These are phyloP conservation scores for Saccharomycopsis javanensis DNA, from an alignment of 805 yeast species.

Conservation along the genomic window DNA sequence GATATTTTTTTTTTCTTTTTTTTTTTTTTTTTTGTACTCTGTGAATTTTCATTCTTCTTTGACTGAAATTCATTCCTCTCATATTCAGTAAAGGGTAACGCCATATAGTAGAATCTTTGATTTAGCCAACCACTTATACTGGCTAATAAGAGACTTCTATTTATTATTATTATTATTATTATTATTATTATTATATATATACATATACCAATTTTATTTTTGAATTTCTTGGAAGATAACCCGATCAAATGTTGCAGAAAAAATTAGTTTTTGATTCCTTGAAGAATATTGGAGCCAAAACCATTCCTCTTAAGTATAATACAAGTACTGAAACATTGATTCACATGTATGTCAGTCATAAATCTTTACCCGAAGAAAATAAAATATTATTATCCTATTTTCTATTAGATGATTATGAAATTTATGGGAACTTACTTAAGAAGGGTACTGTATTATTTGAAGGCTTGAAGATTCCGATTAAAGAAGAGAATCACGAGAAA, in stretches of 20 bases:
- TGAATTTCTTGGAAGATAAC: neutral
- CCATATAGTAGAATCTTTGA: no score
- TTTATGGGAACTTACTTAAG: neutral
- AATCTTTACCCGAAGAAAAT: conserved; percentile 2
- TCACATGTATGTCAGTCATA: neutral
- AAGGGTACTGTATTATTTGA: conserved; percentile 3
- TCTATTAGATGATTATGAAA: neutral
- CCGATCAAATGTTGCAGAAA: neutral
- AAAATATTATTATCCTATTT: conserved; percentile 3
- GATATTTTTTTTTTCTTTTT: no score
- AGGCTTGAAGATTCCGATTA: conserved; percentile 7
- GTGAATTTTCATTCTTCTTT: no score
- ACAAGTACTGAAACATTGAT: conserved; percentile 2
- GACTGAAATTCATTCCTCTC: no score
- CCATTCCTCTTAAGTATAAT: conserved; percentile 11
- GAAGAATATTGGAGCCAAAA: conserved; percentile 2
- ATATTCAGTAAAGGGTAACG: no score
- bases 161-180: no score
- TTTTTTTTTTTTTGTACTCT: no score
- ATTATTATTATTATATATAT: no score
- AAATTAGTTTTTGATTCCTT: conserved; percentile 6
- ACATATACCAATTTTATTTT: neutral
- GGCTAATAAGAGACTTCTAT: no score
- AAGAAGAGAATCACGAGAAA: neutral
- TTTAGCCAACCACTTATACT: no score